Percentiles rank a stretch among this genome's conserved stretches.
phyloP scores from a whole-genome alignment of 306 rosid species.

The Heteromeles arbutifolia region DNA sequence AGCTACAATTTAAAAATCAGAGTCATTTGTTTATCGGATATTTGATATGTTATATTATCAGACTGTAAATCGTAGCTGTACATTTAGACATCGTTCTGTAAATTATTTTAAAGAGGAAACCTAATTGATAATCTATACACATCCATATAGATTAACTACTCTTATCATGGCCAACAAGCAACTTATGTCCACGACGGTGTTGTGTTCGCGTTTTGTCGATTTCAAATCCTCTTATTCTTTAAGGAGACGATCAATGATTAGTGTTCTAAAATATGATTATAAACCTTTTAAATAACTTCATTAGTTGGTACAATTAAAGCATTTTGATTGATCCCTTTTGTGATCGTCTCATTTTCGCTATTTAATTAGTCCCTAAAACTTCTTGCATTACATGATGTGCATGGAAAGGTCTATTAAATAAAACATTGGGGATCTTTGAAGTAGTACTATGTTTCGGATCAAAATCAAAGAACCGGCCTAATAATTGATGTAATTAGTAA shows the following conservation, averaged over 20 bases:
- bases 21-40: too few relatives aligned
- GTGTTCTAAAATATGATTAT: conserved; percentile 3
- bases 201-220: conserved; percentile 21
- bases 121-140: too few relatives aligned
- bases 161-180: conserved; percentile 25
- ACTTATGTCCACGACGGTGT: conserved; percentile 24
- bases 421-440: too few relatives aligned
- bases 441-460: too few relatives aligned
- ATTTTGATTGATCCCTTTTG: background rate
- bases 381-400: background rate
- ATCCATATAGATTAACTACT: too few relatives aligned
- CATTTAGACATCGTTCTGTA: too few relatives aligned
- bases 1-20: background rate
- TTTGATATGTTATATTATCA: background rate
- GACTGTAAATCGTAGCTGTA: too few relatives aligned
- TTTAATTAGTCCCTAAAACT: background rate
- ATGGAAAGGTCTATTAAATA: background rate
- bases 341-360: background rate
- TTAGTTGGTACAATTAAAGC: background rate
- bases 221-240: background rate
- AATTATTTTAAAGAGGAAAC: too few relatives aligned
- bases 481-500: background rate
- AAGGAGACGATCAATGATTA: background rate
- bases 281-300: background rate
- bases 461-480: background rate